Conservation (phyloP, 1,284 basidiomycete species). For the Heterobasidion parviporum region DNA sequence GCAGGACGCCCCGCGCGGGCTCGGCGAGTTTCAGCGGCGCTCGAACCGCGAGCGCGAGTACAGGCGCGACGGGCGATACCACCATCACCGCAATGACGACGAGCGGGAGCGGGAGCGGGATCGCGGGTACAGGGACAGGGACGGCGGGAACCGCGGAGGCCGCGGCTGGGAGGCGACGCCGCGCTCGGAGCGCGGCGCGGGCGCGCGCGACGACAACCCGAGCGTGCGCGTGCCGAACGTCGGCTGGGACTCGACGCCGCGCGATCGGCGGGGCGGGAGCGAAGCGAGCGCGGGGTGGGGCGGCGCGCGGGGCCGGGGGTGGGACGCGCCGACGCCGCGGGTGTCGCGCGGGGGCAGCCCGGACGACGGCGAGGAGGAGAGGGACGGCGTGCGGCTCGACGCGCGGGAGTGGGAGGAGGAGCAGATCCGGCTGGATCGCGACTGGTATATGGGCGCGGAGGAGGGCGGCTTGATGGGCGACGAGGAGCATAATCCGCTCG, state of each 20-base stretch:
- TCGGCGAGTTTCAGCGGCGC: constrained; percentile 65
- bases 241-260: constrained; percentile 86
- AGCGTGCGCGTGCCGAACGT: constrained; percentile 85
- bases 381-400: constrained; percentile 35
- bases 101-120: constrained; percentile 4
- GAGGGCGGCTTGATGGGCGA: constrained; percentile 81
- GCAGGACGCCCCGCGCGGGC: constrained; percentile 49
- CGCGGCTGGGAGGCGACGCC: constrained; percentile 65
- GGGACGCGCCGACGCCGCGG: constrained; percentile 86
- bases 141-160: constrained; percentile 2
- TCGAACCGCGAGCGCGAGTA: constrained; percentile 49
- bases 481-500: constrained; percentile 87
- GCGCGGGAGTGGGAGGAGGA: constrained; percentile 93
- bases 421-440: constrained; percentile 80
- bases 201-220: constrained; percentile 59
- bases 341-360: constrained; percentile 53
- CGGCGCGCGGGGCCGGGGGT: constrained; percentile 49
- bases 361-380: constrained; percentile 47
- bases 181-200: constrained; percentile 40
- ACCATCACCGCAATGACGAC: constrained; percentile 15
- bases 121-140: background rate
- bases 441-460: constrained; percentile 91
- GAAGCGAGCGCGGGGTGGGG: constrained; percentile 40
- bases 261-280: constrained; percentile 41
- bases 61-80: constrained; percentile 17